Base-by-base conservation (phyloP, 2,329 filamentous ascomycete genomes). In the Beauveria pseudobassiana region DNA sequence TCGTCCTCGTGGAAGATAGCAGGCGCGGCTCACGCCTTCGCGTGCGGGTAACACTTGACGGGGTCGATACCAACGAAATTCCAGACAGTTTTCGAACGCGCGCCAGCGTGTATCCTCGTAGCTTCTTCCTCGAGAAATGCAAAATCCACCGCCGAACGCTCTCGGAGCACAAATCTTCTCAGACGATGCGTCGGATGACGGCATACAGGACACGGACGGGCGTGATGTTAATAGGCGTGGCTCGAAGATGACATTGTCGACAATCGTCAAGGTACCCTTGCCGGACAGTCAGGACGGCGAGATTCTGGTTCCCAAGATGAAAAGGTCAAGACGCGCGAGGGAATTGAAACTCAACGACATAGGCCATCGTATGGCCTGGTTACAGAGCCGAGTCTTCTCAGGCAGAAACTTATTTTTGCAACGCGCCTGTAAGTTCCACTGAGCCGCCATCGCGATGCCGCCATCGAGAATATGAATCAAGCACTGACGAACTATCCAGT, bases 281-380 rank as follows among this genome's bases (percentile, higher is more conserved):
- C 69, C 69, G 16, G 90, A 93, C 66, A 89, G 88, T n/a, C 80
- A 78, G 40, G 88, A 93, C 64, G 82, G 82, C 22, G 87, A 91
- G 70, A 80, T 96, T 43, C 83, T 86, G 1, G 87, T 96, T 46
- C 91, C 93, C 28, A 82, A 86, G 63, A 87, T 92, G 74, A 86
- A 86, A 55, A 87, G 84, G 70, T 78, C 80, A 50, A 84, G 86
- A 67, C 85, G 91, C 55, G 84, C 82, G 55, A 95, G 91, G 77
- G 93, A 98, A 72, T 87, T 95, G n/a, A 85, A 90, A 54, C 78
- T 98, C 64, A 98, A 98, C 71, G 93, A 98, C 71, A 78, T 98
- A 51, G 93, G 92, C 2, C 96, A 96, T 73, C 86, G 93, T 52
- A 96, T 99, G 90, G 93, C 91, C 54, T 99, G 95, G 93, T 87